Percentiles rank a stretch among this genome's conserved stretches.
These are phyloP conservation scores for Lophium mytilinum DNA, from an alignment of 495 filamentous ascomycete genomes.

Conservation along the genomic window DNA sequence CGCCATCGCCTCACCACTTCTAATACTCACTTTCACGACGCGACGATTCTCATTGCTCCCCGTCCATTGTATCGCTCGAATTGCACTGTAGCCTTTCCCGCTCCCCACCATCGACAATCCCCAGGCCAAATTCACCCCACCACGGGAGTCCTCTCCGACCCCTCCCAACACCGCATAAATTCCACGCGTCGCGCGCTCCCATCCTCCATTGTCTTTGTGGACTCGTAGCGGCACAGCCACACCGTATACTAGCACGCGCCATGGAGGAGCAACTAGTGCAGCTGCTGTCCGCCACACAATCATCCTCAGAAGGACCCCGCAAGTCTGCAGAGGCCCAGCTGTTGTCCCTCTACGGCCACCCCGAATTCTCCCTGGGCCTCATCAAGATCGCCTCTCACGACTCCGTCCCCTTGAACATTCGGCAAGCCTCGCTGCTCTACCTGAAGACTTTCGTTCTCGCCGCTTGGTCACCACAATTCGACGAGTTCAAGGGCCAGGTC, in stretches of 20 bases:
- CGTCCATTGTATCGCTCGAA: neutral
- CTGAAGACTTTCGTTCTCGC: conserved; percentile 73
- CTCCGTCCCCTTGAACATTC: conserved; percentile 59
- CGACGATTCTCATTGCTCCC: neutral
- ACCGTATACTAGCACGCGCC: conserved; percentile 2
- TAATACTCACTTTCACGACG: neutral
- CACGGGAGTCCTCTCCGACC: neutral
- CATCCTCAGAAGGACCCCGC: conserved; percentile 56
- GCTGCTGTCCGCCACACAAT: conserved; percentile 73
- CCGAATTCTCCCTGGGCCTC: conserved; percentile 68
- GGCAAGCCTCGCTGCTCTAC: conserved; percentile 73
- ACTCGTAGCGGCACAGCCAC: neutral
- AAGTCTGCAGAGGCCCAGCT: conserved; percentile 75
- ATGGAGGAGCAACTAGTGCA: conserved; percentile 83
- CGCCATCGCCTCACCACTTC: neutral
- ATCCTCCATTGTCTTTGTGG: neutral
- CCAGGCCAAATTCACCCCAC: neutral
- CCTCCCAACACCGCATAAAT: neutral
- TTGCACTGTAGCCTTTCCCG: too few relatives aligned
- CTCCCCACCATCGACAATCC: neutral
- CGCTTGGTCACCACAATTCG: conserved; percentile 63
- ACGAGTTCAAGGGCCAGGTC: conserved; percentile 59
- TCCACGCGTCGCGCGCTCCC: neutral
- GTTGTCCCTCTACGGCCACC: conserved; percentile 52
- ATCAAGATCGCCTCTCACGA: conserved; percentile 68